Conservation (phyloP, 768 basidiomycete genomes). For the Macrolepiota fuliginosa region DNA sequence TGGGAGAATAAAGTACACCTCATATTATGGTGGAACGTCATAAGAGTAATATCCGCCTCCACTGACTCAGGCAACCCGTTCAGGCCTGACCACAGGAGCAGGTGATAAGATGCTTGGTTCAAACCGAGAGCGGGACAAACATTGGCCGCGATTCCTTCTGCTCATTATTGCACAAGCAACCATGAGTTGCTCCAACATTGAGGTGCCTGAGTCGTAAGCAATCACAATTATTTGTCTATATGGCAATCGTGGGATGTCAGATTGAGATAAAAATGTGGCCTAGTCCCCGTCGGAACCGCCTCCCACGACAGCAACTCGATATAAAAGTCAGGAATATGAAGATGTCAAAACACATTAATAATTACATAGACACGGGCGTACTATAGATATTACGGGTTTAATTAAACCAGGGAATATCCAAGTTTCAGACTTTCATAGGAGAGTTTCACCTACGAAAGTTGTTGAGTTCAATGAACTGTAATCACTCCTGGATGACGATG, state of each 20-base stretch:
- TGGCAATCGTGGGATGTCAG: no score
- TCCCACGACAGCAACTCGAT: no score
- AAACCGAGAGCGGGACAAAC: no score
- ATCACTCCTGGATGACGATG: constrained; percentile 8
- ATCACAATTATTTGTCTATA: no score
- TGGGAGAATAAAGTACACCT: not conserved
- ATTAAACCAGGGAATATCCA: not conserved
- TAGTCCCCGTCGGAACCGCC: no score
- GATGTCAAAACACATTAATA: not conserved
- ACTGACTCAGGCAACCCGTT: not conserved
- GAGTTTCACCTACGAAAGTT: constrained; percentile 37
- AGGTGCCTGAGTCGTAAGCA: no score
- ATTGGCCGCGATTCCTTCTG: no score
- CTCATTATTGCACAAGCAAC: no score
- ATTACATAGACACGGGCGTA: not conserved
- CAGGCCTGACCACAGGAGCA: no score
- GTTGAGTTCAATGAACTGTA: constrained; percentile 10
- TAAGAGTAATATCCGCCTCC: not conserved
- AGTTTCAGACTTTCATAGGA: constrained; percentile 29
- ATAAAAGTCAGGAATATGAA: not conserved
- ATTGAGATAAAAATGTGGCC: no score
- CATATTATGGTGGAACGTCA: not conserved
- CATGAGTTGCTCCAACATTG: no score
- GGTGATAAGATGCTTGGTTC: no score
- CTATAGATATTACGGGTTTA: not conserved